These are phyloP conservation scores for Cyberlindnera maritima DNA, from an alignment of 805 yeast genomes.

Conservation along the genomic window DNA sequence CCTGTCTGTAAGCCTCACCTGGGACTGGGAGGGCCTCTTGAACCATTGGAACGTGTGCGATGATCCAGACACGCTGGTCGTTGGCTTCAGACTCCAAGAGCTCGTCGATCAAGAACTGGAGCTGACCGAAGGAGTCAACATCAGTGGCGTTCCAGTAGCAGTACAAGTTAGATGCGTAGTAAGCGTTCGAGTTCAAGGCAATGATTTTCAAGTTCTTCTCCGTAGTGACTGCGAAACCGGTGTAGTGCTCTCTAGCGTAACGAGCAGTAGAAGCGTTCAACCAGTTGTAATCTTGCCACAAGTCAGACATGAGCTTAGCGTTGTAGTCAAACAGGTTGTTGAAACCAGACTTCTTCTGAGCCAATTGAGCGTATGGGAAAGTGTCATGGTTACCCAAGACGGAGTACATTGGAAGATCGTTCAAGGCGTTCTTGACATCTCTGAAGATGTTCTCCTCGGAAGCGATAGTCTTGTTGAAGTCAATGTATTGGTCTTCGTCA, in stretches of 20 bases:
- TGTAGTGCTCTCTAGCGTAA: constrained; percentile 40
- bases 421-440: constrained; percentile 48
- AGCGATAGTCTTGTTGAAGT: constrained; percentile 42
- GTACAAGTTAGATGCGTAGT: constrained; percentile 63
- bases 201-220: constrained; percentile 56
- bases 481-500: constrained; percentile 47
- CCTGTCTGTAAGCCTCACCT: constrained; percentile 50
- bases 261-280: constrained; percentile 33
- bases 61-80: constrained; percentile 69
- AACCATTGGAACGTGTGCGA: constrained; percentile 63
- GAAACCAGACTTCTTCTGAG: constrained; percentile 47
- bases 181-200: constrained; percentile 63
- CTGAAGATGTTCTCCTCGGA: constrained; percentile 53
- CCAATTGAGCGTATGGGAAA: constrained; percentile 67
- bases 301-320: constrained; percentile 43
- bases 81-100: constrained; percentile 52
- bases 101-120: constrained; percentile 60
- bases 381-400: constrained; percentile 72
- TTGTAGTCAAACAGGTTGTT: constrained; percentile 43
- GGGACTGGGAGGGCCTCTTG: constrained; percentile 55
- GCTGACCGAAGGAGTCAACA: constrained; percentile 61
- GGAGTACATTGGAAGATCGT: constrained; percentile 55
- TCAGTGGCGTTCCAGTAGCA: constrained; percentile 45
- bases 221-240: constrained; percentile 59
- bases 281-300: constrained; percentile 42